These are phyloP conservation scores for Fusarium secorum DNA, from an alignment of 2,329 filamentous ascomycete species.

Conservation along the genomic window DNA sequence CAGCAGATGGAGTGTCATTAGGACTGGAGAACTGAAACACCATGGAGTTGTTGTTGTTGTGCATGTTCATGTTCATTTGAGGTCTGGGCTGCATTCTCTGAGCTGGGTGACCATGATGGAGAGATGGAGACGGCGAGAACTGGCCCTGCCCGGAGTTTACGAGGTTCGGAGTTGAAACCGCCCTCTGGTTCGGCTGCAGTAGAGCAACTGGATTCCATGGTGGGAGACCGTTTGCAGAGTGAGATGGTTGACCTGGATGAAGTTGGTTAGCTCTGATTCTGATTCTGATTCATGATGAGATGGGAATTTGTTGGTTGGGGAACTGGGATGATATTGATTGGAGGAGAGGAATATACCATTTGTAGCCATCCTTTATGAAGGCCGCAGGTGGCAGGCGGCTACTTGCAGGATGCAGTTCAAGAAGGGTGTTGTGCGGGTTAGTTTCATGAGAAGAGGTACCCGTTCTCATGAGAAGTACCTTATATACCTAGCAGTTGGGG, in stretches of 20 bases:
- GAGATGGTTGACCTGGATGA: conserved; percentile 42
- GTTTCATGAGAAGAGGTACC: conserved; percentile 24
- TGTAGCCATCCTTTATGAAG: conserved; percentile 43
- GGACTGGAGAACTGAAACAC: conserved; percentile 55
- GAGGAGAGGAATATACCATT: conserved; percentile 39
- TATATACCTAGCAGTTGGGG: background rate
- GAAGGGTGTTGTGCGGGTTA: conserved; percentile 31
- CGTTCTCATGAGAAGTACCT: conserved; percentile 37
- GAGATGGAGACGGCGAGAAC: conserved; percentile 29
- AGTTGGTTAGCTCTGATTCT: conserved; percentile 16
- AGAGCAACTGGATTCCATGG: conserved; percentile 54
- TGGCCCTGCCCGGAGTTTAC: conserved; percentile 39
- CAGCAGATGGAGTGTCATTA: conserved; percentile 46
- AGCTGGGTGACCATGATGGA: conserved; percentile 31
- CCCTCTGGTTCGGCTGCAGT: conserved; percentile 50
- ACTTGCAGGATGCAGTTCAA: conserved; percentile 35
- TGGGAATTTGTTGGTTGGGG: background rate
- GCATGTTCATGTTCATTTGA: conserved; percentile 44
- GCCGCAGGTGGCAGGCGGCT: conserved; percentile 33
- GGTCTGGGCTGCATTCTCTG: conserved; percentile 35
- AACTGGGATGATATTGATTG: background rate
- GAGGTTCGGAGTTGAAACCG: conserved; percentile 41
- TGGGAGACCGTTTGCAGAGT: conserved; percentile 40
- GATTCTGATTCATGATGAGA: background rate
- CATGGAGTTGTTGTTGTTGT: conserved; percentile 46